A percentile compares a stretch with the other conserved stretches of the same genome.
Evolutionary conservation across 495 filamentous ascomycete species (phyloP).

Genomic region (Corynascus novoguineensis): DNA sequence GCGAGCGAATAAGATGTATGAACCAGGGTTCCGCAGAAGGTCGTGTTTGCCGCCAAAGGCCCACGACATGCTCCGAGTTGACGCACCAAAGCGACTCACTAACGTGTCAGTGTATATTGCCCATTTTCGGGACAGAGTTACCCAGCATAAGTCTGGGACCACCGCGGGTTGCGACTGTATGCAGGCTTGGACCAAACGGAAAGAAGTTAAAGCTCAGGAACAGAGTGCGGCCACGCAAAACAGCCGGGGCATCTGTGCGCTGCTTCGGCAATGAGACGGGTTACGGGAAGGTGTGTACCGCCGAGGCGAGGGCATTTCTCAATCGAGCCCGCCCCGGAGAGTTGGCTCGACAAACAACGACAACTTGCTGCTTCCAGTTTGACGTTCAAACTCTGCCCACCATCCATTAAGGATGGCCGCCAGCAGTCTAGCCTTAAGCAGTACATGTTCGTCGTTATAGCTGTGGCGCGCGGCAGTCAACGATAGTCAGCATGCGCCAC

Average conservation of each 20-base stretch:
- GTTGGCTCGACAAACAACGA: slow-evolving; percentile 22
- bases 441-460: no score
- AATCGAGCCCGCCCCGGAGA: slow-evolving; percentile 16
- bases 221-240: slow-evolving; percentile 15
- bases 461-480: no score
- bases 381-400: neutral
- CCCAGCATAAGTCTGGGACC: slow-evolving; percentile 7
- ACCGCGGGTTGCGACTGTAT: slow-evolving; percentile 21
- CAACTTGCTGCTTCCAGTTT: slow-evolving; percentile 3
- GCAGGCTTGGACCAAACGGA: slow-evolving; percentile 31
- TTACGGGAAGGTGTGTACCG: slow-evolving; percentile 4
- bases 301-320: neutral
- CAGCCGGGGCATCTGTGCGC: slow-evolving; percentile 19
- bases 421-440: neutral
- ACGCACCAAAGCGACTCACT: slow-evolving; percentile 29
- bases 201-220: slow-evolving; percentile 17
- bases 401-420: neutral
- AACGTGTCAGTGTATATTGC: slow-evolving; percentile 30
- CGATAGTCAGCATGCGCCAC: neutral
- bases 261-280: slow-evolving; percentile 3
- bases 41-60: slow-evolving; percentile 24
- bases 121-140: slow-evolving; percentile 1
- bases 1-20: slow-evolving; percentile 6
- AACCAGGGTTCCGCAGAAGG: slow-evolving; percentile 9
- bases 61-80: slow-evolving; percentile 22